Conservation (phyloP, 805 yeast species). For the Candida parachauliodes region DNA sequence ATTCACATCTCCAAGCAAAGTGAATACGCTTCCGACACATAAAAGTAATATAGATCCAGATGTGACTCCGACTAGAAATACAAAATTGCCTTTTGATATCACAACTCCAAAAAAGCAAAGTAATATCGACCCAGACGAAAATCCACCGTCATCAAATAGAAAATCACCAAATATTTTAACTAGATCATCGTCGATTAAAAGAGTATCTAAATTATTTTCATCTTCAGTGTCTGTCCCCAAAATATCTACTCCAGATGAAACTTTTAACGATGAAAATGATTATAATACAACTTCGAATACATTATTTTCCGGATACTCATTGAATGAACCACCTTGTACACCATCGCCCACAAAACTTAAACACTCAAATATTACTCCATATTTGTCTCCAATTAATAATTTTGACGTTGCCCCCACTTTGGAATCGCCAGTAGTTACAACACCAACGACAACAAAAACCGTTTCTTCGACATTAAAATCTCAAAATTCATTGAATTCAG, state of each 20-base stretch:
- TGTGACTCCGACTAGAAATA: too few relatives aligned
- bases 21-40: too few relatives aligned
- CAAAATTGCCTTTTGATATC: too few relatives aligned
- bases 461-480: not conserved
- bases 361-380: not conserved
- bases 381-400: constrained; percentile 5
- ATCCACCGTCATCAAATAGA: not conserved
- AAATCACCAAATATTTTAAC: constrained; percentile 1
- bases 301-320: constrained; percentile 1
- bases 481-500: not conserved
- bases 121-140: constrained; percentile 5
- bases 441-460: not conserved
- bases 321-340: constrained; percentile 1
- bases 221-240: not conserved
- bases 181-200: constrained; percentile 3
- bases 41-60: not conserved
- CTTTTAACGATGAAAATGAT: not conserved
- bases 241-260: not conserved
- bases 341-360: constrained; percentile 1
- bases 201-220: constrained; percentile 2
- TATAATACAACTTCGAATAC: not conserved
- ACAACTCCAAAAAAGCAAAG: not conserved
- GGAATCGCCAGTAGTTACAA: not conserved
- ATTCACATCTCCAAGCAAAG: too few relatives aligned
- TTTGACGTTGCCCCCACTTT: not conserved